Evolutionary conservation across 2,329 filamentous ascomycete species (phyloP).

Genomic region (Pseudocercospora fuligena): DNA sequence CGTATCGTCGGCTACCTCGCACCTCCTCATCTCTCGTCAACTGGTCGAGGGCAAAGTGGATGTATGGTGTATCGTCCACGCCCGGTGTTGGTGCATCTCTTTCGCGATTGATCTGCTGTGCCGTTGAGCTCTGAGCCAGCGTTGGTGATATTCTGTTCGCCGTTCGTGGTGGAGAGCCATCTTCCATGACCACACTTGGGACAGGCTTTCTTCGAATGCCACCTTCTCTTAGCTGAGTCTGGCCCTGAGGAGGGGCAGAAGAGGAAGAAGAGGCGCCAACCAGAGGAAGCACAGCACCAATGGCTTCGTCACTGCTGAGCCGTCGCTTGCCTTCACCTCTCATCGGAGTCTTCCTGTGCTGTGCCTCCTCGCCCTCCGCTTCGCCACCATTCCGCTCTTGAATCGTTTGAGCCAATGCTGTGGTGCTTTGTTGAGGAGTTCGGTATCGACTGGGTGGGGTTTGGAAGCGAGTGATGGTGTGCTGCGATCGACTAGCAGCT

Average conservation of each 20-base stretch:
- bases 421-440: constrained; percentile 40
- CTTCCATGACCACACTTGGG: constrained; percentile 40
- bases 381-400: constrained; percentile 29
- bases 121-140: constrained; percentile 38
- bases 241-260: neutral
- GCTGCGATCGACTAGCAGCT: constrained; percentile 33
- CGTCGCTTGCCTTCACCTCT: constrained; percentile 40
- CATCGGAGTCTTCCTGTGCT: constrained; percentile 40
- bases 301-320: constrained; percentile 24
- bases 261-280: constrained; percentile 9
- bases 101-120: constrained; percentile 37
- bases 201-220: constrained; percentile 42
- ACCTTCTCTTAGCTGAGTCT: constrained; percentile 26
- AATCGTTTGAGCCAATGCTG: constrained; percentile 18
- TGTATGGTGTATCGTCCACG: constrained; percentile 83
- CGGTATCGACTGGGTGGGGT: constrained; percentile 44
- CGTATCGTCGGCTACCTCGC: constrained; percentile 57
- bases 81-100: constrained; percentile 68
- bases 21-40: constrained; percentile 75
- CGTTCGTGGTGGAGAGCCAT: constrained; percentile 11
- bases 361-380: constrained; percentile 27
- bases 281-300: constrained; percentile 10
- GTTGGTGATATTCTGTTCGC: constrained; percentile 28
- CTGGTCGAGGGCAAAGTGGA: constrained; percentile 87
- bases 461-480: constrained; percentile 37